These are phyloP conservation scores for Ilyonectria mors-panacis DNA, from an alignment of 2,329 filamentous ascomycete species.

Conservation along the genomic window DNA sequence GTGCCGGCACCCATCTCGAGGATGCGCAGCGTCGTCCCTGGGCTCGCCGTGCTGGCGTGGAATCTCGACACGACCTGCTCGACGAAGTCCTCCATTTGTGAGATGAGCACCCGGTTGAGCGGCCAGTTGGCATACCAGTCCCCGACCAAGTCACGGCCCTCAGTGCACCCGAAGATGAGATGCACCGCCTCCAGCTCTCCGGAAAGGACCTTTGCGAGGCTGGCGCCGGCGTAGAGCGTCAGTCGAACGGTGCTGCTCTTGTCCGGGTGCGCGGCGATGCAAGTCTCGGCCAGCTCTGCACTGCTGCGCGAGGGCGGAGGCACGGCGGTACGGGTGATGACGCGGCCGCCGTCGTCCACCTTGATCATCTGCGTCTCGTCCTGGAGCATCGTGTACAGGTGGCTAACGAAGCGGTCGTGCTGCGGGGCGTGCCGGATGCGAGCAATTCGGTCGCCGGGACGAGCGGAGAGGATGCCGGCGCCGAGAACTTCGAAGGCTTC, in stretches of 20 bases:
- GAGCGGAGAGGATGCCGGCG: neutral
- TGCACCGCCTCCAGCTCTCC: neutral
- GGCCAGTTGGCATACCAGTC: constrained; percentile 3
- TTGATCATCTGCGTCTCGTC: neutral
- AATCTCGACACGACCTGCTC: neutral
- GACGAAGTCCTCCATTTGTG: neutral
- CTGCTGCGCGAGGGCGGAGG: neutral
- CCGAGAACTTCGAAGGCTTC: neutral
- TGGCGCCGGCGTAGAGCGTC: neutral
- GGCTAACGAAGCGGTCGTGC: neutral
- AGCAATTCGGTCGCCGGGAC: neutral
- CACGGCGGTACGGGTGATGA: neutral
- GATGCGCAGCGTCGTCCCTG: neutral
- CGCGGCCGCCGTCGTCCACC: neutral
- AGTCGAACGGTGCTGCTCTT: neutral
- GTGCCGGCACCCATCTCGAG: no score
- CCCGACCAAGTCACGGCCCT: neutral
- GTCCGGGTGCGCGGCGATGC: neutral
- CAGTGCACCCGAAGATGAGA: neutral
- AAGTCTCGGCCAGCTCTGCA: neutral
- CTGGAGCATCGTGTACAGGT: neutral
- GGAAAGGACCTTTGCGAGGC: neutral
- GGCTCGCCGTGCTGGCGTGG: neutral
- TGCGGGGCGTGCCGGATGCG: neutral
- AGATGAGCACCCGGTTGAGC: neutral